Percentiles rank a stretch among this genome's conserved stretches.
Evolutionary conservation across 306 rosid genomes (phyloP).

Genomic region (Crotalaria pallida): DNA sequence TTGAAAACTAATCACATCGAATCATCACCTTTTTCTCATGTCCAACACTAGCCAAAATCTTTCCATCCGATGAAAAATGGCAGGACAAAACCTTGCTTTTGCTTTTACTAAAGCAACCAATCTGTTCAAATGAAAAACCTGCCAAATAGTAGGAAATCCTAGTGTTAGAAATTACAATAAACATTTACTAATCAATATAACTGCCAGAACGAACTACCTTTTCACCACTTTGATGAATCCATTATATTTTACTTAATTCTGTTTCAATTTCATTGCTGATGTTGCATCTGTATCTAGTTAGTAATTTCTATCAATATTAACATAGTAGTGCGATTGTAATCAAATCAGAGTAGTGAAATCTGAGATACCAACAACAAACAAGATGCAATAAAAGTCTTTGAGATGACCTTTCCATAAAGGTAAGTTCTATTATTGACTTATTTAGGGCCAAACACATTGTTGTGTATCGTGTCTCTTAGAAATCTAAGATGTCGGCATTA

Average conservation of each 20-base stretch:
- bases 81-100: slow-evolving; percentile 43
- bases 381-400: neutral
- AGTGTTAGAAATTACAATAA: slow-evolving; percentile 15
- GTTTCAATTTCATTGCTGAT: neutral
- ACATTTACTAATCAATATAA: neutral
- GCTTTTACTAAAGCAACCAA: slow-evolving; percentile 43
- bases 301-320: neutral
- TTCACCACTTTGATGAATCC: neutral
- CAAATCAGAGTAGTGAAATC: neutral
- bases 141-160: slow-evolving; percentile 12
- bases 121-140: slow-evolving; percentile 46
- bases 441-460: neutral
- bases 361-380: neutral
- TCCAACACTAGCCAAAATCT: slow-evolving; percentile 53
- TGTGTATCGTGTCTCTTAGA: neutral
- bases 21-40: slow-evolving; percentile 51
- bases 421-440: neutral
- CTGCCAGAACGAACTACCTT: neutral
- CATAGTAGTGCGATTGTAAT: neutral
- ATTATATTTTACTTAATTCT: neutral
- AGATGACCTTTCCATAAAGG: neutral
- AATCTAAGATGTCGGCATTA: neutral
- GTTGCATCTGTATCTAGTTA: neutral
- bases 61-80: slow-evolving; percentile 68
- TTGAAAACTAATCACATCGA: slow-evolving; percentile 3